Evolutionary conservation across 2,329 filamentous ascomycete genomes (phyloP), one percentile per base, ranked within the genome.

Genomic region (Cercospora zeae-maydis): DNA sequence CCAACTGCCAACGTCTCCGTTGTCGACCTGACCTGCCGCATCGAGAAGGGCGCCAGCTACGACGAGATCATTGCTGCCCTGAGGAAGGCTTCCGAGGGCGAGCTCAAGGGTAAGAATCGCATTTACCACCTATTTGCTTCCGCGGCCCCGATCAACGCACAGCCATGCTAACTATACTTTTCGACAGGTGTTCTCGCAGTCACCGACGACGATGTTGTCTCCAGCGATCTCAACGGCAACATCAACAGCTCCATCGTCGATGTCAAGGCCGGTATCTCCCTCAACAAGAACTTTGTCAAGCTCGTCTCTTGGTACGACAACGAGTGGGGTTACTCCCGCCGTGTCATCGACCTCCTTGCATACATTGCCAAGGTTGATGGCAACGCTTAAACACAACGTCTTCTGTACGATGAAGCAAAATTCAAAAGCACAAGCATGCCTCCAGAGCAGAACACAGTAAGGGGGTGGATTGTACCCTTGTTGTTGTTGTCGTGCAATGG

Each of bases 201-300:
- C 88, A 96, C 93, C 66, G 93, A 97, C 86, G 95, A 99, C 79
- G 93, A 96, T 62, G 81, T 99, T 72, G 95, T 99, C 83, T 97
- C 93, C 76, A 88, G 85, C 72, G 95, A 99, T 82, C 79, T 98
- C 80, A 95, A 90, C 84, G 95, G 95, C 81, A 90, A 98, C 85
- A 86, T 83, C 79, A 82, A 88, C 87, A 97, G 93, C 72, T 97
- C 93, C 83, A 96, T 98, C 87, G 97, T 99, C 82, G 95, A 99
- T 80, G 93, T 92, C 81, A 96, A 96, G 90, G 95, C 95, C 66
- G 95, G 95, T 86, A 98, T 99, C 82, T 90, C 93, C 71, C 89
- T 99, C 75, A 99, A 98, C 88, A 82, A 92, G 77, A 93, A 97
- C 88, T 98, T 98, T 80, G 88, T 96, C 86, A 99, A 99, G 90